Percentiles rank a stretch among this genome's conserved stretches.
Conservation (phyloP, 306 rosid species). For the Pyrus betulifolia region DNA sequence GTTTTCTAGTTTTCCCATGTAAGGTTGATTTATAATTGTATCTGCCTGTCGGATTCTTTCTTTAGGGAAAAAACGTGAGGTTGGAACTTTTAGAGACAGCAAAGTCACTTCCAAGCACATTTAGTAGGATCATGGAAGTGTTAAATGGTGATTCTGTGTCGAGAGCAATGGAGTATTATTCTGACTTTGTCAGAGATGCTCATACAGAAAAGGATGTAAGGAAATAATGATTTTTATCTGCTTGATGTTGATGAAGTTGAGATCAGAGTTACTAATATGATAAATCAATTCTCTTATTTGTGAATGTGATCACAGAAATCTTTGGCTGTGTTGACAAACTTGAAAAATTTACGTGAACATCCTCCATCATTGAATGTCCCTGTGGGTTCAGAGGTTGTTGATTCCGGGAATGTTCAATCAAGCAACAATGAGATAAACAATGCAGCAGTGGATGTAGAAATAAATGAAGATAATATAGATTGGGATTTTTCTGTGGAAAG, state of each 20-base stretch:
- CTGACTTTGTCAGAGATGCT: constrained; percentile 74
- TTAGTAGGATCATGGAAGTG: constrained; percentile 61
- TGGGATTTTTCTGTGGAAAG: constrained; percentile 83
- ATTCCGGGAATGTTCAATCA: constrained; percentile 32
- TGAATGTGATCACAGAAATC: constrained; percentile 42
- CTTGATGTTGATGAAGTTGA: constrained; percentile 1
- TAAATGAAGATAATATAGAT: constrained; percentile 56
- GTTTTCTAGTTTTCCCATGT: background rate
- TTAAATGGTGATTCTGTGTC: constrained; percentile 55
- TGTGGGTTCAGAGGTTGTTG: constrained; percentile 53
- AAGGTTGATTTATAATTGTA: background rate
- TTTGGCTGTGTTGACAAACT: constrained; percentile 39
- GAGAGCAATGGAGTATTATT: constrained; percentile 71
- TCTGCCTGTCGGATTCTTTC: constrained; percentile 10
- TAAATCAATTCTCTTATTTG: constrained; percentile 16
- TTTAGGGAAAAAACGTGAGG: constrained; percentile 78
- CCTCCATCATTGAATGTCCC: constrained; percentile 74
- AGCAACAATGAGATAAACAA: constrained; percentile 34
- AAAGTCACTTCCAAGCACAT: constrained; percentile 73
- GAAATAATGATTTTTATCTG: constrained; percentile 8
- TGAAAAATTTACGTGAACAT: constrained; percentile 49
- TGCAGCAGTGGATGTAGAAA: constrained; percentile 20
- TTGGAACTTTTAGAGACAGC: constrained; percentile 83
- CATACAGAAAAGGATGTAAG: constrained; percentile 82
- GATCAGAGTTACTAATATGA: constrained; percentile 10